A percentile compares a stretch with the other conserved stretches of the same genome.
Evolutionary conservation across 805 yeast genomes (phyloP).

Genomic region (Kluyveromyces starmeri): DNA sequence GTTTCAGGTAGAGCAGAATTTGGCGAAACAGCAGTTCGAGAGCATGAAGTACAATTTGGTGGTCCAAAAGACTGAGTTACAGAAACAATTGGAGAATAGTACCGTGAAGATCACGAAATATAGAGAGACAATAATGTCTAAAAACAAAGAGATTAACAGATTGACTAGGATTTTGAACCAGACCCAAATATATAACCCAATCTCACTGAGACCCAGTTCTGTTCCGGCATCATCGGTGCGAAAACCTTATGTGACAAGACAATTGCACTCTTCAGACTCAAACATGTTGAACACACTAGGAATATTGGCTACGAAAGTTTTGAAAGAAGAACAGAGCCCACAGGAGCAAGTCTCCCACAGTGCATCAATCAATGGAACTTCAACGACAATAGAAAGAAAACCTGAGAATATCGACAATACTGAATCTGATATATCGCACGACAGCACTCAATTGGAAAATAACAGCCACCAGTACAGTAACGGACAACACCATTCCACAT

Average conservation of each 20-base stretch:
- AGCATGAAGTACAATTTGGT: slow-evolving; percentile 27
- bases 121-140: slow-evolving; percentile 34
- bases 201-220: slow-evolving; percentile 1
- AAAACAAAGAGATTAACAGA: slow-evolving; percentile 37
- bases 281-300: slow-evolving; percentile 43
- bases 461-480: background rate
- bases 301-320: slow-evolving; percentile 44
- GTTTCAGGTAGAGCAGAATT: slow-evolving; percentile 22
- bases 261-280: slow-evolving; percentile 7
- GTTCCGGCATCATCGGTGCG: slow-evolving; percentile 1
- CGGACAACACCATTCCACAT: background rate
- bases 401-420: slow-evolving; percentile 7
- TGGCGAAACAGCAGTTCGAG: slow-evolving; percentile 26
- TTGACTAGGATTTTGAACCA: slow-evolving; percentile 30
- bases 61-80: slow-evolving; percentile 29
- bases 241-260: slow-evolving; percentile 2
- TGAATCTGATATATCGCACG: slow-evolving; percentile 11
- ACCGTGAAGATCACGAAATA: slow-evolving; percentile 38
- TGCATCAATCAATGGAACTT: slow-evolving; percentile 4
- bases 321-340: slow-evolving; percentile 29
- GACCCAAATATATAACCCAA: slow-evolving; percentile 7
- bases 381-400: background rate
- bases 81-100: slow-evolving; percentile 32
- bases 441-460: slow-evolving; percentile 5
- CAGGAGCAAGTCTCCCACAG: slow-evolving; percentile 11